Base-by-base conservation (phyloP, 495 filamentous ascomycete genomes). In the Evansstolkia leycettana region DNA sequence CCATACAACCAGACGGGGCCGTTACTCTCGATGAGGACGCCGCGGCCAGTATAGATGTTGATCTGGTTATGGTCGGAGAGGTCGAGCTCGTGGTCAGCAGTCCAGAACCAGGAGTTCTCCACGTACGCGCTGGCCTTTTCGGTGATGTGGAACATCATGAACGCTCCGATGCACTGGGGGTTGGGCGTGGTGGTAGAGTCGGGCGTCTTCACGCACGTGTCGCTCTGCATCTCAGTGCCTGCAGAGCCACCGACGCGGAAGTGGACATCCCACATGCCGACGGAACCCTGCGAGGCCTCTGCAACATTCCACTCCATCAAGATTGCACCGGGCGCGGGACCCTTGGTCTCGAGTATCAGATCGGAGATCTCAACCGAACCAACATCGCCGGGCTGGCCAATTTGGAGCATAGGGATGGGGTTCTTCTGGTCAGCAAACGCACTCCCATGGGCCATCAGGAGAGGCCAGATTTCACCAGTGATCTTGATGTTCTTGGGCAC, bases 81-180 rank as follows among this genome's bases (percentile, higher is more conserved):
- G 52, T 94, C 89, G 27, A 96, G 78, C 41, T 85, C 82, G 64
- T 96, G 89, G 56, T 96, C 89, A 1, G 89, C 76, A 17, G 88
- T 85, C 89, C 89, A 96, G 57, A 80, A 82, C 89, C 89, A 96
- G 28, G 73, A 76, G 60, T 96, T 95, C 62, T 94, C 89, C 31
- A 93, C 58, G 55, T 94, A 93, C 11, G 78, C 72, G 35, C 72
- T 78, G 5, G 71, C 83, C 17, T 73, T 64, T 30, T 69, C 48
- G 4, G 83, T 83, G 25, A 94, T 58, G 53, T 93, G 86, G 13
- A 96, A 60, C 36, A 89, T 72, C 61, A 93, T 64, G 69, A 90
- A 90, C 9, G 84, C 69, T 17, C 77, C 72, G 31, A 82, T 68
- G 50, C 84, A 90, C 26, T 72, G 46, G 12, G 51, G 17, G 38